Base-by-base conservation (phyloP, 306 rosid species). In the Citrullus amarus region DNA sequence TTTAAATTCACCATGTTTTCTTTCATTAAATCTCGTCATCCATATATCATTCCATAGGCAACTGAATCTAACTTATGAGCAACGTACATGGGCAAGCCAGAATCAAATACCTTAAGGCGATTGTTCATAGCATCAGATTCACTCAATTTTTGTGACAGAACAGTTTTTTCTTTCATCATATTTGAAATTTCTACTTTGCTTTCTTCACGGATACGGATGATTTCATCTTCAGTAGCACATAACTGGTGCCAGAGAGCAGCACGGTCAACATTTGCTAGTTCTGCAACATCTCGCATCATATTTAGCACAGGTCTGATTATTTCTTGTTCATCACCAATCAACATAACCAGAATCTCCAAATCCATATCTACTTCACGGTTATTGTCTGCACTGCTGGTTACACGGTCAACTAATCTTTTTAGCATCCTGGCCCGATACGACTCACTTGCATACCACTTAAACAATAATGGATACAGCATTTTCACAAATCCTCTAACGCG, bases 201-300 rank as follows among this genome's bases (percentile, higher is more conserved):
- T 87, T 91, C 96, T 74, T 93, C 96, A 78, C 94, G 92, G 44
- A 85, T 57, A 3, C 84, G 93, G 48, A 88, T 75, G 74, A 90
- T 93, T 83, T 96, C 99, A 82, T 96, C 96, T 84, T 93, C 98
- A 83, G 88, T 91, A 10, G 98, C 91, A 82, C 98, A 96, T 81
- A 96, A 83, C 86, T 93, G 96, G 82, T 96, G 98, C 99, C 98
- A 92, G 66, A 93, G 89, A 78, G 97, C 97, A 79, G 98, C 97
- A 73, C 99, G 91, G 81, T 93, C 94, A 48, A 91, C 96, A 81
- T 91, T 93, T 73, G 97, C 97, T 78, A 91, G 93, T 81, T 92
- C 98, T 46, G 94, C 93, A 78, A 91, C 97, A 87, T 91, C 99
- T 73, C 97, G 93, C 90, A 96, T 87, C 97, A 96, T 93, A 82